These are phyloP conservation scores for Polytrichum commune DNA, from an alignment of 225 moss, liverwort and hornwort genomes.

Conservation along the genomic window DNA sequence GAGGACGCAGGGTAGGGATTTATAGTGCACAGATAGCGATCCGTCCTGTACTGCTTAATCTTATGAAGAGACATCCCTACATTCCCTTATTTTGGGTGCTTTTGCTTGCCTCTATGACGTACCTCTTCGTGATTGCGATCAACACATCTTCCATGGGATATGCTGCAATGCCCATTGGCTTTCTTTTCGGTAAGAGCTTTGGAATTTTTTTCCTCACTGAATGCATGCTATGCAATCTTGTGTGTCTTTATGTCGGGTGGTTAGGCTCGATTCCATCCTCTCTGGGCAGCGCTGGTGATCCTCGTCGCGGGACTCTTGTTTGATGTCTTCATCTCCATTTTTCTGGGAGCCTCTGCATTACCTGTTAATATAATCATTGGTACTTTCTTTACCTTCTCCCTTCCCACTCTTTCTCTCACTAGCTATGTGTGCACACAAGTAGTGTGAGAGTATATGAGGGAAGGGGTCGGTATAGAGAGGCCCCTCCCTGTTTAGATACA, in stretches of 20 bases:
- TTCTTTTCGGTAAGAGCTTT: conserved; percentile 80
- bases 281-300: conserved; percentile 92
- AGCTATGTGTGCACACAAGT: conserved; percentile 11
- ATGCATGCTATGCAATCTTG: not conserved
- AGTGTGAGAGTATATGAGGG: conserved; percentile 30
- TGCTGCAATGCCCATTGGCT: conserved; percentile 97
- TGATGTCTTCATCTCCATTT: conserved; percentile 95
- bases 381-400: conserved; percentile 61
- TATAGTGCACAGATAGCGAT: conserved; percentile 47
- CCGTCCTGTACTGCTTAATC: conserved; percentile 79
- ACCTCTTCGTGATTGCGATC: conserved; percentile 92
- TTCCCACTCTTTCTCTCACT: conserved; percentile 40
- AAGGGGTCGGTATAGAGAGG: conserved; percentile 12
- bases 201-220: conserved; percentile 15
- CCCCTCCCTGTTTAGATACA: not conserved
- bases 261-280: conserved; percentile 71
- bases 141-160: conserved; percentile 85
- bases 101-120: conserved; percentile 94
- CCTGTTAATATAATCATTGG: conserved; percentile 93
- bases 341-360: conserved; percentile 86
- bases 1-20: conserved; percentile 64
- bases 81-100: conserved; percentile 85
- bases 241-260: conserved; percentile 14
- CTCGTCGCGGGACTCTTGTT: conserved; percentile 80
- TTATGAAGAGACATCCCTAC: conserved; percentile 72